Evolutionary conservation across 1,139 yeast genomes (phyloP).

Genomic region (Sugiyamaella castrensis): DNA sequence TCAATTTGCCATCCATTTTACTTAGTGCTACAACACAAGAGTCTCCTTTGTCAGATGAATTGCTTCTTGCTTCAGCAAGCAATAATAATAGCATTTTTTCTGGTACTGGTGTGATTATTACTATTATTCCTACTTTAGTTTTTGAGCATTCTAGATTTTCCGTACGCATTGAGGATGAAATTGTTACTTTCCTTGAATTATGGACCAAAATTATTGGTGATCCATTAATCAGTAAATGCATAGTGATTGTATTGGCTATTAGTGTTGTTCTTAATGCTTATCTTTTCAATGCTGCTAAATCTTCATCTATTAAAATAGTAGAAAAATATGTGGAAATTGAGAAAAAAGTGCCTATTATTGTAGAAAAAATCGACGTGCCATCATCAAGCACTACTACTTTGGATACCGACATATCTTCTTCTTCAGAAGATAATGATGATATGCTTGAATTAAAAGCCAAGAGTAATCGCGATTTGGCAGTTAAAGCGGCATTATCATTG

Average conservation of each 20-base stretch:
- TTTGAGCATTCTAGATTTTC: conserved; percentile 67
- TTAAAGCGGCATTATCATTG: neutral
- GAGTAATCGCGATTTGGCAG: neutral
- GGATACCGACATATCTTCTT: conserved; percentile 23
- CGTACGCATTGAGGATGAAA: conserved; percentile 63
- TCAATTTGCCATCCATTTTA: conserved; percentile 19
- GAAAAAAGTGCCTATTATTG: conserved; percentile 20
- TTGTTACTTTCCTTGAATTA: conserved; percentile 51
- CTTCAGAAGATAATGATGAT: conserved; percentile 20
- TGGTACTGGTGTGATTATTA: conserved; percentile 54
- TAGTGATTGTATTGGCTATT: conserved; percentile 68
- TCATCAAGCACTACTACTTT: neutral
- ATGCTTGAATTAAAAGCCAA: conserved; percentile 9
- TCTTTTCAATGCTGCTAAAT: conserved; percentile 49
- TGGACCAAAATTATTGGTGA: conserved; percentile 78
- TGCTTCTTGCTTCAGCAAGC: neutral
- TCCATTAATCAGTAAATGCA: conserved; percentile 72
- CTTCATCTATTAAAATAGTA: conserved; percentile 34
- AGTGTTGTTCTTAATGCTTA: conserved; percentile 82
- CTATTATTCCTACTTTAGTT: conserved; percentile 62
- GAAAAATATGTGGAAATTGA: conserved; percentile 38
- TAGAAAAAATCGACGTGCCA: neutral
- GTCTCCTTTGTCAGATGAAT: conserved; percentile 2
- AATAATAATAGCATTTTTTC: conserved; percentile 2
- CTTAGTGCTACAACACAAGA: conserved; percentile 2